Evolutionary conservation across 2,329 filamentous ascomycete species (phyloP), one percentile per base, ranked within the genome.

Genomic region (Penicillium italicum): DNA sequence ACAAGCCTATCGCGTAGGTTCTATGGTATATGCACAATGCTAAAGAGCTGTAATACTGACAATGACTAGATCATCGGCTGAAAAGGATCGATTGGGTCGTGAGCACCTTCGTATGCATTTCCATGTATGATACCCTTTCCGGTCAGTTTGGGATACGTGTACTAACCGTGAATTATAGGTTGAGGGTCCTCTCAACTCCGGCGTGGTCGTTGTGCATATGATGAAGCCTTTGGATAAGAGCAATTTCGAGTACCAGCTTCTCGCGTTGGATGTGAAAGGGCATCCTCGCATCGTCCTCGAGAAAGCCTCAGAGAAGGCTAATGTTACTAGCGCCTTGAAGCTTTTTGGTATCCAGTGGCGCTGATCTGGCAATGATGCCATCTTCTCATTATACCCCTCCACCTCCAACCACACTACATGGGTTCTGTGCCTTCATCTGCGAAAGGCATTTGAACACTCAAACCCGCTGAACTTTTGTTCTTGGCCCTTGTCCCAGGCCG

Each of bases 21-120:
- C 5, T 50, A 41, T 36, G n/a, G 11, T 22, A 22, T 5, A 7
- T 26, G 20, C 33, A 40, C 8, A 12, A 26, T 10, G 5, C 2
- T 14, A 18, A 10, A 5, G 22, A 11, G 14, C 14, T 10, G 31
- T 40, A 26, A 24, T 43, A 6, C 47, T 59, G 34, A 57, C 47
- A 43, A 28, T 37, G 24, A 42, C 2, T 59, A 89, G 86, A 4
- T 88, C 87, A 1, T 85, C 82, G 0, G 77, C 84, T 22, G 84
- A 84, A 58, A 90, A 82, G 7, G 92, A 97, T 69, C 77, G 81
- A 11, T 80, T 85, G 58, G 92, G 92, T 5, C 86, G 85, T 20
- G 87, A 95, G 60, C 91, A 97, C 71, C 72, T 97, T 60, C 77
- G 85, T 60, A 91, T 97, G 82, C 86, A 91, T 64, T 97, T 97